phyloP scores from a whole-genome alignment of 352 stramenopile genomes.

The Phytophthora cactorum region DNA sequence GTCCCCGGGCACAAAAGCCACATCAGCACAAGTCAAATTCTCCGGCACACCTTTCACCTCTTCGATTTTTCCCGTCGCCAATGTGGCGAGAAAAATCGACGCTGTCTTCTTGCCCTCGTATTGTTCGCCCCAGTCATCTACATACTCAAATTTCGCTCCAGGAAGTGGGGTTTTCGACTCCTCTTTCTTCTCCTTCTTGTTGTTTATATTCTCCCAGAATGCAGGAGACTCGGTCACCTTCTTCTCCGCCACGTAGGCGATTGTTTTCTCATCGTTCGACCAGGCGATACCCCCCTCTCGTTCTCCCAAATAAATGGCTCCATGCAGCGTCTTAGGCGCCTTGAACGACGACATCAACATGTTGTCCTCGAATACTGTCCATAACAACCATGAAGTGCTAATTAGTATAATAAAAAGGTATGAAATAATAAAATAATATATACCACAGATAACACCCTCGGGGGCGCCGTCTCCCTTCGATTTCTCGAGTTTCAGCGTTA shows the following conservation, averaged over 20 bases:
- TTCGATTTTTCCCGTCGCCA: slow-evolving; percentile 68
- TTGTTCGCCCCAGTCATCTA: slow-evolving; percentile 88
- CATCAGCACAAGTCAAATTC: slow-evolving; percentile 72
- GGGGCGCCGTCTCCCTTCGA: slow-evolving; percentile 35
- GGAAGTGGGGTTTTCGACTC: slow-evolving; percentile 20
- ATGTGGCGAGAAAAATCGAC: slow-evolving; percentile 68
- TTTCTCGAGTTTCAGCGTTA: slow-evolving; percentile 67
- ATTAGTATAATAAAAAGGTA: neutral
- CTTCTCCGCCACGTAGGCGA: slow-evolving; percentile 84
- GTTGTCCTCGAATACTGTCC: slow-evolving; percentile 47
- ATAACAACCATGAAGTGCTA: neutral
- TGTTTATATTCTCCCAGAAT: slow-evolving; percentile 72
- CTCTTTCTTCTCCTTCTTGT: slow-evolving; percentile 34
- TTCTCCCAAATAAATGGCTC: slow-evolving; percentile 71
- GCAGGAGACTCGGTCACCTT: slow-evolving; percentile 48
- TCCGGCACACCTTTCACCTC: slow-evolving; percentile 59
- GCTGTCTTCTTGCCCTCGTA: slow-evolving; percentile 80
- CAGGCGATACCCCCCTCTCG: slow-evolving; percentile 76
- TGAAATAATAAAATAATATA: slow-evolving; percentile 2
- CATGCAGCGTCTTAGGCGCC: slow-evolving; percentile 73
- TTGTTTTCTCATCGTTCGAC: slow-evolving; percentile 72
- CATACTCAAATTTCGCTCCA: slow-evolving; percentile 69
- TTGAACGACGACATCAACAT: slow-evolving; percentile 60
- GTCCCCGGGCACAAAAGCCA: slow-evolving; percentile 65
- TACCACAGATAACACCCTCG: slow-evolving; percentile 60